These are phyloP conservation scores for Proliferodiscus dingleyae DNA, from an alignment of 2,329 filamentous ascomycete species.

Conservation along the genomic window DNA sequence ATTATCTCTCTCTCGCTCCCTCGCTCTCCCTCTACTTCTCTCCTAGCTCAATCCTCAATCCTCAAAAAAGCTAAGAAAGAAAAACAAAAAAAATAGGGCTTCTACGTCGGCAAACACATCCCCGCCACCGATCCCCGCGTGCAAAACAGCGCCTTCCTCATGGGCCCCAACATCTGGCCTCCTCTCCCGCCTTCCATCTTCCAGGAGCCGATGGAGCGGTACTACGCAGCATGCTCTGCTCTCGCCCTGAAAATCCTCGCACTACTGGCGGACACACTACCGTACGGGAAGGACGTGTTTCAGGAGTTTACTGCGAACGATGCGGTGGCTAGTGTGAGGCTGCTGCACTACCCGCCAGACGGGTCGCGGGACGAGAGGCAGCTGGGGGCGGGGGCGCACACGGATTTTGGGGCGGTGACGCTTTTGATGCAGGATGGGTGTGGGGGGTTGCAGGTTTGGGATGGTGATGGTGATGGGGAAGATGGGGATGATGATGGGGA, in stretches of 20 bases:
- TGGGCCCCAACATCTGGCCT: slow-evolving; percentile 42
- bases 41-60: too few relatives aligned
- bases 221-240: slow-evolving; percentile 35
- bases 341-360: slow-evolving; percentile 45
- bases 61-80: too few relatives aligned
- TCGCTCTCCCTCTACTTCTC: too few relatives aligned
- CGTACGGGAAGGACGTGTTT: slow-evolving; percentile 40
- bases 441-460: slow-evolving; percentile 48
- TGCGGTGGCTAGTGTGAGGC: slow-evolving; percentile 38
- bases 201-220: slow-evolving; percentile 36
- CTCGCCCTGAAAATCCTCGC: slow-evolving; percentile 37
- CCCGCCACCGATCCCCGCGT: slow-evolving; percentile 35
- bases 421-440: slow-evolving; percentile 35
- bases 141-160: slow-evolving; percentile 32
- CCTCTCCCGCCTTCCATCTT: slow-evolving; percentile 34
- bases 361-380: slow-evolving; percentile 12
- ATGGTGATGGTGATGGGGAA: too few relatives aligned
- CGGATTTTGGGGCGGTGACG: not conserved
- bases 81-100: too few relatives aligned
- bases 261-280: slow-evolving; percentile 39
- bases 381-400: slow-evolving; percentile 22
- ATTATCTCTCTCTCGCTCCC: too few relatives aligned
- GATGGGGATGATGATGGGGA: slow-evolving; percentile 36
- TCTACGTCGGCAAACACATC: slow-evolving; percentile 39
- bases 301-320: slow-evolving; percentile 38